Conservation (phyloP, 495 filamentous ascomycete species). For the Usnea hakonensis region DNA sequence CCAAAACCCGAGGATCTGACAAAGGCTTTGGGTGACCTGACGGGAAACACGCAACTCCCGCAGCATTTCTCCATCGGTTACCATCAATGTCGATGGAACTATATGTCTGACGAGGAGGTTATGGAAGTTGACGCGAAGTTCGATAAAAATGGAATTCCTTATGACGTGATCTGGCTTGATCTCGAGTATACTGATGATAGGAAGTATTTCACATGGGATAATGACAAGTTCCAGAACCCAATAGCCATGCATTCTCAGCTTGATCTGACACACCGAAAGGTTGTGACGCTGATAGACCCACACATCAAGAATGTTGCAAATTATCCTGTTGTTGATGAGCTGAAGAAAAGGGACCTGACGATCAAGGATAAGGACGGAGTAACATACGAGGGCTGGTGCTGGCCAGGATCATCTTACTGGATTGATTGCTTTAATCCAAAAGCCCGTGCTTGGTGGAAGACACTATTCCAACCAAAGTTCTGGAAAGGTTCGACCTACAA, state of each 20-base stretch:
- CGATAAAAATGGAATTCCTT: slow-evolving; percentile 88
- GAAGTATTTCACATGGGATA: slow-evolving; percentile 97
- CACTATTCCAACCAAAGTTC: slow-evolving; percentile 46
- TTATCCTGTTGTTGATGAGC: slow-evolving; percentile 68
- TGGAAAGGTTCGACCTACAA: slow-evolving; percentile 60
- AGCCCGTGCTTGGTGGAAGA: slow-evolving; percentile 78
- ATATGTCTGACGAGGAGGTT: slow-evolving; percentile 91
- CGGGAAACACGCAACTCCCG: slow-evolving; percentile 84
- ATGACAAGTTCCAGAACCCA: slow-evolving; percentile 74
- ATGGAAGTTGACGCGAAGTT: slow-evolving; percentile 94
- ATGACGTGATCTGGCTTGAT: slow-evolving; percentile 98
- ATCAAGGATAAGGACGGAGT: slow-evolving; percentile 84
- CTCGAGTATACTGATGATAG: slow-evolving; percentile 94
- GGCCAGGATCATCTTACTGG: slow-evolving; percentile 95
- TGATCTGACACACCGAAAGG: slow-evolving; percentile 72
- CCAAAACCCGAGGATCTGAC: slow-evolving; percentile 77
- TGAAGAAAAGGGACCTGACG: slow-evolving; percentile 73
- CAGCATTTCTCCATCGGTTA: slow-evolving; percentile 88
- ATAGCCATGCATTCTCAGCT: slow-evolving; percentile 81
- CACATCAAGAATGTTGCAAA: slow-evolving; percentile 88
- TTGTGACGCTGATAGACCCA: slow-evolving; percentile 91
- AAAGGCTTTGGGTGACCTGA: slow-evolving; percentile 76
- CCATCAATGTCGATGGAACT: slow-evolving; percentile 98
- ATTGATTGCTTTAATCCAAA: slow-evolving; percentile 87
- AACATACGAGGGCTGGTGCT: slow-evolving; percentile 93